A percentile compares a stretch with the other conserved stretches of the same genome.
Conservation (phyloP, 495 filamentous ascomycete species). For the Apiosordaria backusii region DNA sequence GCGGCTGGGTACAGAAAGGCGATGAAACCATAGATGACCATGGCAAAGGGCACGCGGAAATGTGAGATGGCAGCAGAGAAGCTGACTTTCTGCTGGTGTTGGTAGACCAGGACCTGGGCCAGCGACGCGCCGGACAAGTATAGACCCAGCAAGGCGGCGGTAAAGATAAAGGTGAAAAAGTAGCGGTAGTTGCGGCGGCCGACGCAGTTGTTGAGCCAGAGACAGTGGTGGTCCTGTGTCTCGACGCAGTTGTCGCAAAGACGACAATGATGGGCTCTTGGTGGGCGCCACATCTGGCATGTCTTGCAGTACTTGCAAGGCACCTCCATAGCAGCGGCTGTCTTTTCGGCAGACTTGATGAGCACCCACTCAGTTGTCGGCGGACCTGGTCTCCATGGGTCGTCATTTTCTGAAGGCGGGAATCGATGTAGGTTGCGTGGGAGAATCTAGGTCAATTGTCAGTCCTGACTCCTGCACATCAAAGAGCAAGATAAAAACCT, state of each 20-base stretch:
- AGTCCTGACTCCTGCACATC: conserved; percentile 11
- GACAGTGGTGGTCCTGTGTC: conserved; percentile 96
- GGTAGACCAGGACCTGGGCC: conserved; percentile 75
- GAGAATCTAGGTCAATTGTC: conserved; percentile 56
- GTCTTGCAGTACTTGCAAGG: conserved; percentile 97
- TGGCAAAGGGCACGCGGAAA: conserved; percentile 78
- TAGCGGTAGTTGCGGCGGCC: conserved; percentile 97
- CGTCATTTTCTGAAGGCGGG: conserved; percentile 57
- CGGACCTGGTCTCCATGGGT: conserved; percentile 75
- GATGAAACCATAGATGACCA: conserved; percentile 79
- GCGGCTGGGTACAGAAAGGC: conserved; percentile 77
- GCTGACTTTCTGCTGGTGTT: conserved; percentile 52
- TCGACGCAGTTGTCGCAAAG: conserved; percentile 96
- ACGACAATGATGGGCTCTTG: conserved; percentile 92
- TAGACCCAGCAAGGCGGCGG: conserved; percentile 68
- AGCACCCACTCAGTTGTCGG: conserved; percentile 87
- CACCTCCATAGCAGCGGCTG: conserved; percentile 86
- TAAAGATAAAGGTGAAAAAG: conserved; percentile 85
- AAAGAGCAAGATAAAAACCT: conserved; percentile 38
- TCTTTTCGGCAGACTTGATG: conserved; percentile 70
- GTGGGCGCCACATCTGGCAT: conserved; percentile 94
- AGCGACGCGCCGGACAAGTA: conserved; percentile 73
- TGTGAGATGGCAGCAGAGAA: conserved; percentile 64
- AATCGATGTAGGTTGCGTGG: conserved; percentile 72
- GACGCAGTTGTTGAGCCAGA: conserved; percentile 99